These are phyloP conservation scores for Coemansia sp. DNA, from an alignment of 192 early-diverging fungal genomes.

Conservation along the genomic window DNA sequence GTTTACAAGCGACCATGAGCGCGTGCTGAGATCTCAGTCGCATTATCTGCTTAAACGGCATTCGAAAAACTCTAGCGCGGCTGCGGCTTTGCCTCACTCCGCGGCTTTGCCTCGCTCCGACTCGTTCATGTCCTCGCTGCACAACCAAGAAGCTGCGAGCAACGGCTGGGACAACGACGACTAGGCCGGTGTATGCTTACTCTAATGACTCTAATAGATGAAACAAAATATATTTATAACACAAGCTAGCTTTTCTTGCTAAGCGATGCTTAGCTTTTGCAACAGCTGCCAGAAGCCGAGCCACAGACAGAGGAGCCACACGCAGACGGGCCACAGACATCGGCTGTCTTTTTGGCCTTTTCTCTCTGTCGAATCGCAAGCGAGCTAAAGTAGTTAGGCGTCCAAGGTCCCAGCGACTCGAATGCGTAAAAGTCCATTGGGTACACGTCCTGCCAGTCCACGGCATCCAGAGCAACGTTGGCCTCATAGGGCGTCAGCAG, in stretches of 20 bases:
- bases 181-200: background rate
- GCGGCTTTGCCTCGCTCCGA: background rate
- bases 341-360: conserved; percentile 11
- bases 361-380: conserved; percentile 41
- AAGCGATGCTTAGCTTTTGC: background rate
- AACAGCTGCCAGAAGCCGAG: background rate
- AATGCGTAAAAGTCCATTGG: conserved; percentile 99
- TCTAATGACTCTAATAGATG: too few species aligned
- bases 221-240: background rate
- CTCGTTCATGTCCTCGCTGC: background rate
- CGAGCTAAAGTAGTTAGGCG: conserved; percentile 76
- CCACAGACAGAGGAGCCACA: background rate
- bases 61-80: background rate
- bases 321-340: background rate
- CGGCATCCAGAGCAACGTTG: conserved; percentile 79
- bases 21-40: conserved; percentile 17
- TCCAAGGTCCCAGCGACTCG: conserved; percentile 91
- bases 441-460: conserved; percentile 83
- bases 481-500: conserved; percentile 95
- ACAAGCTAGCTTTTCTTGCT: too few species aligned
- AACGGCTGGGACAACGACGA: conserved; percentile 2
- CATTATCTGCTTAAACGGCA: conserved; percentile 24
- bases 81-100: background rate
- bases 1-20: conserved; percentile 22
- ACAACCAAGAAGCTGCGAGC: background rate